Conservation (phyloP, 331 rosid genomes). For the Quercus phellos region DNA sequence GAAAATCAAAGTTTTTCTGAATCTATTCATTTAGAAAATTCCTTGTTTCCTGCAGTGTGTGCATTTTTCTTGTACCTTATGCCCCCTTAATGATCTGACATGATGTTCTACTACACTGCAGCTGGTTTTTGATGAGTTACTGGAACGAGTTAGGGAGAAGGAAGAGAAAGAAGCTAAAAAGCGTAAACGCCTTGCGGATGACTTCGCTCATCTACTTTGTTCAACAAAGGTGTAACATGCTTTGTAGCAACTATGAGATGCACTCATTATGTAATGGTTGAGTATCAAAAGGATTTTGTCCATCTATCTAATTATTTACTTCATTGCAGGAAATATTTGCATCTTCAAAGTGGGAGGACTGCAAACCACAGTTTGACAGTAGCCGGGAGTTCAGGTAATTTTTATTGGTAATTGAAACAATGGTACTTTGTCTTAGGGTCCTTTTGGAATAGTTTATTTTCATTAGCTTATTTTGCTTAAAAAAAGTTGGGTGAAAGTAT, state of each 20-base stretch:
- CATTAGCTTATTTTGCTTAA: too few relatives aligned
- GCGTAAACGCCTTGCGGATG: conserved; percentile 77
- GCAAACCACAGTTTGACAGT: conserved; percentile 45
- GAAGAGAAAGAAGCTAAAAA: conserved; percentile 91
- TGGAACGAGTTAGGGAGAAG: conserved; percentile 71
- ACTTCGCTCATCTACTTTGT: conserved; percentile 52
- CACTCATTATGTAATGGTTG: conserved; percentile 17
- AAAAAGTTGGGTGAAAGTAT: too few relatives aligned
- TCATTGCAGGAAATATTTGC: conserved; percentile 61
- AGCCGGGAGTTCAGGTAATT: conserved; percentile 76
- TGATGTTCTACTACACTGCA: conserved; percentile 43
- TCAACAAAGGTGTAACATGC: conserved; percentile 55
- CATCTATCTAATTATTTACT: conserved; percentile 14
- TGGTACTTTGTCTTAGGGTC: neutral
- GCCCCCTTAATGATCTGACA: conserved; percentile 8
- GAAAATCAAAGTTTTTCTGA: neutral
- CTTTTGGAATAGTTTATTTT: too few relatives aligned
- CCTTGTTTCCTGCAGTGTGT: conserved; percentile 3
- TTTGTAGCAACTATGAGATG: conserved; percentile 11
- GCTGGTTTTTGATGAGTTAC: conserved; percentile 82
- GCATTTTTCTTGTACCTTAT: conserved; percentile 5
- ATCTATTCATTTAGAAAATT: conserved; percentile 8
- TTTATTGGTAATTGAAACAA: conserved; percentile 15
- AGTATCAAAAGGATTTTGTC: conserved; percentile 9
- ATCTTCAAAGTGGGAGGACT: conserved; percentile 75